Evolutionary conservation across 345 rosid species (phyloP).

Genomic region (Linum lewisii): DNA sequence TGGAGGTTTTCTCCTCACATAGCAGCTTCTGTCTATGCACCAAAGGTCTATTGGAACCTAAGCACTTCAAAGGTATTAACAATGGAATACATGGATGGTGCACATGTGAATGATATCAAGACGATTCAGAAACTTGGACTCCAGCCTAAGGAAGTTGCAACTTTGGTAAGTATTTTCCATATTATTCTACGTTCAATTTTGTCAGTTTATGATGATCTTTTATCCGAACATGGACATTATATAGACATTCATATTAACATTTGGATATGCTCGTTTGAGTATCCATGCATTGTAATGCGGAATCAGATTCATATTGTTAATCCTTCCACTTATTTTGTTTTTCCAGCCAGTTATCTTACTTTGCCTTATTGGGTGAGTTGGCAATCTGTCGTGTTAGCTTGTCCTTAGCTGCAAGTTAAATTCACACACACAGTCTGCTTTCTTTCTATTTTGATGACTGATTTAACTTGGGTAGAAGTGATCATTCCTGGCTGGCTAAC

Average conservation of each 20-base stretch:
- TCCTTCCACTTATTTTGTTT: no score
- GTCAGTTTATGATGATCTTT: background rate
- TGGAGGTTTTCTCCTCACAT: slow-evolving; percentile 78
- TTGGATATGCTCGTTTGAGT: no score
- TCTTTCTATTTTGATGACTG: no score
- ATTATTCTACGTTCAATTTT: slow-evolving; percentile 6
- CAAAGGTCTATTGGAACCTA: slow-evolving; percentile 68
- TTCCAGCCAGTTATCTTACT: no score
- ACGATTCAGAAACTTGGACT: slow-evolving; percentile 62
- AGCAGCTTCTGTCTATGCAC: slow-evolving; percentile 75
- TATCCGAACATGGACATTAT: background rate
- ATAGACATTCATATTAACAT: background rate
- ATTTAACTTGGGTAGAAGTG: no score
- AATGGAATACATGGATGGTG: slow-evolving; percentile 97
- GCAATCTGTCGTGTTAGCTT: no score
- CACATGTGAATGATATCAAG: slow-evolving; percentile 68
- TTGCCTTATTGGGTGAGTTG: no score
- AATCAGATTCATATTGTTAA: no score
- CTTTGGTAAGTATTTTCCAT: slow-evolving; percentile 47
- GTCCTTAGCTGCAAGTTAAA: no score
- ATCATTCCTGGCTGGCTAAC: background rate
- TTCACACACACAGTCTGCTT: no score
- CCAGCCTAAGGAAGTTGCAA: slow-evolving; percentile 65
- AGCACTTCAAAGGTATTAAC: slow-evolving; percentile 78
- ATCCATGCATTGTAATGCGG: no score